Evolutionary conservation across 306 rosid species (phyloP).

Genomic region (Cyclanthera cordifolia): DNA sequence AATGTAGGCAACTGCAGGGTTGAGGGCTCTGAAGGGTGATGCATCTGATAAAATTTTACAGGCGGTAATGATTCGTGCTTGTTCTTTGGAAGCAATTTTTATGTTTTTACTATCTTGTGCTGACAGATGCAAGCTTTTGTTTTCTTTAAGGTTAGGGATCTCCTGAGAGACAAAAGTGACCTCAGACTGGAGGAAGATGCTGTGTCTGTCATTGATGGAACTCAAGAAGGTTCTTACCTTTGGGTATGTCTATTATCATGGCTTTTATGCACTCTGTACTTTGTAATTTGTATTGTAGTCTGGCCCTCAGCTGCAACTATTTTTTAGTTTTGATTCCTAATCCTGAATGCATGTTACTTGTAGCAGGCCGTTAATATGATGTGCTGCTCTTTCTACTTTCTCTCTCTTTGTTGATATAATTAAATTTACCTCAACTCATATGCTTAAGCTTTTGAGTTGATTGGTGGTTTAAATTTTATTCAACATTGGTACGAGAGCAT

Average conservation of each 20-base stretch:
- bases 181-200: constrained; percentile 42
- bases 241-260: constrained; percentile 53
- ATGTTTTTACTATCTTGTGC: not conserved
- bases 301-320: not conserved
- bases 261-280: not conserved
- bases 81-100: not conserved
- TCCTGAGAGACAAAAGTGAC: constrained; percentile 46
- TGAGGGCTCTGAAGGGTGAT: constrained; percentile 73
- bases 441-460: too few species aligned
- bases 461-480: too few species aligned
- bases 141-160: constrained; percentile 59
- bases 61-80: constrained; percentile 39
- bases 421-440: too few species aligned
- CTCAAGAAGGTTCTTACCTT: constrained; percentile 88
- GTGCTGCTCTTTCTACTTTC: not conserved
- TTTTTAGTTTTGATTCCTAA: not conserved
- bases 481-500: too few species aligned
- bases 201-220: constrained; percentile 85
- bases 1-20: constrained; percentile 90
- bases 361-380: not conserved
- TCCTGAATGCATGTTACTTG: not conserved
- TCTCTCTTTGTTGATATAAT: too few species aligned
- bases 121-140: constrained; percentile 10
- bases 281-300: not conserved
- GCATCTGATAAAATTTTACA: constrained; percentile 72